Base-by-base conservation (phyloP, 805 yeast genomes). In the Cyberlindnera americana region DNA sequence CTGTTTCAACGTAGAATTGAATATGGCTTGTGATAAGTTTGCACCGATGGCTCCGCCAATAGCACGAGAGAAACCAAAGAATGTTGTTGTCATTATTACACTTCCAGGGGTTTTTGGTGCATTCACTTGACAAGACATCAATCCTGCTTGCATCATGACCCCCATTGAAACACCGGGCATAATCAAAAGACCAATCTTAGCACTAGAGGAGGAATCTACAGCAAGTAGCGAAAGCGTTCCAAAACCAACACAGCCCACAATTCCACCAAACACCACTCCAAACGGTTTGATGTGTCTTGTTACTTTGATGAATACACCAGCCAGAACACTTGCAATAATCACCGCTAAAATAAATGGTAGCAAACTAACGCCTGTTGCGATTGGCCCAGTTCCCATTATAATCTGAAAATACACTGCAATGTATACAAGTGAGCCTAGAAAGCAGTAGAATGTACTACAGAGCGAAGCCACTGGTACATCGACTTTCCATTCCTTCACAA, bases 51-150 rank as follows among this genome's bases (percentile, higher is more conserved):
- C 64, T 31, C 74, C 71, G 16, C 73, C 74, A 14, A 75, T 44
- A 1, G 71, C 55, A 47, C 81, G 67, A 13, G 56, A 53, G 50
- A 72, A 73, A 45, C 66, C 64, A 41, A 72, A 40, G 35, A 67
- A 61, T 1, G 77, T 57, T 5, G 79, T 73, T 2, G 74, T 64
- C 56, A 75, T 53, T 33, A 77, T 72, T 6, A 66, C 62, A 3
- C 72, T 66, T 13, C 81, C 81, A 6, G 73, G 66, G 1, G 62
- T 54, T 43, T 74, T 71, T 24, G 82, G 79, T 10, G 77, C 76
- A 17, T 65, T 58, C 8, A 76, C 54, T 49, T 76, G 79, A 2
- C 73, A 64, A 13, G 42, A 33, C 28, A 63, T 44, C 27, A 33
- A 6, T n/a, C 36, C 36, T 17, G 29, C 17, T 24, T 33, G 36